A percentile compares a stretch with the other conserved stretches of the same genome.
These are phyloP conservation scores for Otatea glauca DNA, from an alignment of 176 grass and related monocot genomes.

Conservation along the genomic window DNA sequence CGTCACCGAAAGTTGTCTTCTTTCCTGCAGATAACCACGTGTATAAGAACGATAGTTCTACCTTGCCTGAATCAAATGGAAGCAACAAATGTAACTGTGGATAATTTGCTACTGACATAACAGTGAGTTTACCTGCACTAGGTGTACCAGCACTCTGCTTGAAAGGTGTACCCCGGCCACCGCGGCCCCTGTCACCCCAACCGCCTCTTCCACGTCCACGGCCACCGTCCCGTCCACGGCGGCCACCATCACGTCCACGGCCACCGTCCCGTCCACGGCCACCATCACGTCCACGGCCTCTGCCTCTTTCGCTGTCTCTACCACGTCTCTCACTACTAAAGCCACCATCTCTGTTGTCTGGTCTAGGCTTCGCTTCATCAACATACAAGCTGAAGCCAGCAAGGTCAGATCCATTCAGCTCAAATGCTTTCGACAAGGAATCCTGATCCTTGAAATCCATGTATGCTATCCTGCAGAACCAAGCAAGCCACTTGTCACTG, in stretches of 20 bases:
- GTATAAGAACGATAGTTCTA: neutral
- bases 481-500: neutral
- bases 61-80: neutral
- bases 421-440: conserved; percentile 56
- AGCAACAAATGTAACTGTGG: neutral
- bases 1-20: conserved; percentile 65
- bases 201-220: conserved; percentile 42
- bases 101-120: neutral
- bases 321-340: conserved; percentile 33
- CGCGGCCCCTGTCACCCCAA: conserved; percentile 47
- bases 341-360: conserved; percentile 49
- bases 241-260: conserved; percentile 27
- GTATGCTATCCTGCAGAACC: conserved; percentile 65
- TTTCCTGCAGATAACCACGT: conserved; percentile 48
- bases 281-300: neutral
- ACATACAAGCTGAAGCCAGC: conserved; percentile 57
- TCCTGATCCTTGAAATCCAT: conserved; percentile 60
- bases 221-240: neutral
- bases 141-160: conserved; percentile 48
- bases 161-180: conserved; percentile 41
- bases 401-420: conserved; percentile 66
- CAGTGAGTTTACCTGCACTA: conserved; percentile 54
- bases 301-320: conserved; percentile 20
- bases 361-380: conserved; percentile 60
- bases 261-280: conserved; percentile 4